A percentile compares a stretch with the other conserved stretches of the same genome.
These are phyloP conservation scores for Alternaria sp. DNA, from an alignment of 2,329 filamentous ascomycete species.

Conservation along the genomic window DNA sequence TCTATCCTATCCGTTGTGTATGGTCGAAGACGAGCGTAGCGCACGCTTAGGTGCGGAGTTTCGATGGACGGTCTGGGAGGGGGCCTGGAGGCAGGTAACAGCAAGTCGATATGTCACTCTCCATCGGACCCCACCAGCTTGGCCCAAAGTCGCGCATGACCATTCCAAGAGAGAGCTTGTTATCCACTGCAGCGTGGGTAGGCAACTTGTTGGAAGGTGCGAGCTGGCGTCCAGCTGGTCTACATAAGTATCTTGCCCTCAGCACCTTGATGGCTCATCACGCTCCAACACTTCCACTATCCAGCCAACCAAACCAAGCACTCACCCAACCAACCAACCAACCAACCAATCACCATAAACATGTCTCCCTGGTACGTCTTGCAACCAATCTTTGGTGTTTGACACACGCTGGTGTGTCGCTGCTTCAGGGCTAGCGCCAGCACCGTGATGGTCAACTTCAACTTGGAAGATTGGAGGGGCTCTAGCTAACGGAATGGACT, in stretches of 20 bases:
- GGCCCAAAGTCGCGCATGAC: constrained; percentile 18
- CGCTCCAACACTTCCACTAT: constrained; percentile 14
- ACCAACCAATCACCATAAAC: constrained; percentile 23
- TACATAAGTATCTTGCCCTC: constrained; percentile 29
- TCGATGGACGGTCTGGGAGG: not conserved
- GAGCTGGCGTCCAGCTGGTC: constrained; percentile 5
- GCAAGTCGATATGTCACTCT: constrained; percentile 18
- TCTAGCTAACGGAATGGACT: constrained; percentile 7
- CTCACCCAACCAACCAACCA: constrained; percentile 14
- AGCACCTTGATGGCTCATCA: constrained; percentile 38
- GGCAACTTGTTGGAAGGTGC: not conserved
- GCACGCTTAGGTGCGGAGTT: constrained; percentile 1
- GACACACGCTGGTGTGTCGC: not conserved
- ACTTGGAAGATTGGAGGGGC: constrained; percentile 11
- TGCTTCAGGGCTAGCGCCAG: constrained; percentile 20
- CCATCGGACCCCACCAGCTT: constrained; percentile 8
- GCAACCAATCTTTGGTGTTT: not conserved
- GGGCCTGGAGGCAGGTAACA: not conserved
- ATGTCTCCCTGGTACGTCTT: constrained; percentile 40
- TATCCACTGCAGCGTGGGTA: constrained; percentile 9
- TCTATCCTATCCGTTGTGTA: constrained; percentile 2
- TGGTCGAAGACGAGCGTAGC: not conserved
- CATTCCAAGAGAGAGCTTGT: not conserved
- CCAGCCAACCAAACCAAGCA: constrained; percentile 15
- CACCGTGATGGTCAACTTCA: constrained; percentile 30